Base-by-base conservation (phyloP, 75 land plant species). In the Adiantum capillusveneris region DNA sequence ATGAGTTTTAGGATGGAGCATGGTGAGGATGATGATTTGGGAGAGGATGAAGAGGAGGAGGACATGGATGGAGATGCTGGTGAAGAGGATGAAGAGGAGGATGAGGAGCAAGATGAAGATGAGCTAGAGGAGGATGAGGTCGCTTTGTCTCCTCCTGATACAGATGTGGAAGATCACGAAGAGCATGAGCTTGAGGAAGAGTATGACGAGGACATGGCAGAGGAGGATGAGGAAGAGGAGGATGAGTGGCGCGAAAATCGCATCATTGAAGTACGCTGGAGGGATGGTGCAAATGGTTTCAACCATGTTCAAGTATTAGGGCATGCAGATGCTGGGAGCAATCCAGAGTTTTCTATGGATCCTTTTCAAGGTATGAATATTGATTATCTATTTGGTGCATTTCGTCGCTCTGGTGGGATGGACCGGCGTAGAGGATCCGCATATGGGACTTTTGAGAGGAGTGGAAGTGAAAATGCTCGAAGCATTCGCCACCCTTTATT, bases 121-220 rank as follows among this genome's bases (percentile, higher is more conserved):
- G 89, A 80, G 25, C 81, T 93, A 22, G 91, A 90, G 24, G 93
- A 92, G 27, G 90, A 84, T 53, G 84, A 86, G 54, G 79, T 73
- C 48, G 83, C 77, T 37, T 71, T 88, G 76, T 85, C 94, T 29
- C 68, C 87, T 2, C 87, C 87, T 26, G 98, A 92, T 66, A 88
- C 94, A 29, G 98, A 92, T 79, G 87, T 76, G 54, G 98, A 92
- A 25, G 98, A 92, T 54, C 94, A 85, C 68, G 94, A 88, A 65
- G 89, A 83, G 54, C 72, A 81, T 77, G 86, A 82, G 11, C 62
- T 88, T 50, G 88, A 66, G 31, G 90, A 88, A 79, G 98, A 85
- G 7, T 81, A 83, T 62, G 77, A 77, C 69, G 90, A 89, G 62
- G 90, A 93, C 21, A 79, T 86, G 83, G 63, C 78, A 25, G 96